Base-by-base conservation (phyloP, 2,329 filamentous ascomycete species). In the Aspergillus neoniger region DNA sequence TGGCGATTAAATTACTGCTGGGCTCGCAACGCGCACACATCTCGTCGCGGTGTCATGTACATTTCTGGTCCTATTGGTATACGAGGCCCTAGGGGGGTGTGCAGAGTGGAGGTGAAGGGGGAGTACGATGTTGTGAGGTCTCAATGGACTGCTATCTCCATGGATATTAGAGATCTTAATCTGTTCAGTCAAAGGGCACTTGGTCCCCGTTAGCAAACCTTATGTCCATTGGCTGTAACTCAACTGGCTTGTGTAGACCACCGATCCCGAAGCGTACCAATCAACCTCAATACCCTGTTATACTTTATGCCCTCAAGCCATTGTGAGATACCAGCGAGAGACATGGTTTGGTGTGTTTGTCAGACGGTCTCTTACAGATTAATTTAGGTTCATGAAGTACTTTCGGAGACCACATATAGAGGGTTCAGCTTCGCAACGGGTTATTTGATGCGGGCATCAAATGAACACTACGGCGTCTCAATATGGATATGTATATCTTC, bases 21-120 rank as follows among this genome's bases (percentile, higher is more conserved):
- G 55, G 58, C 62, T 58, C 63, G 47, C 30, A 60, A 61, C 15
- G 55, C 59, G 25, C 65, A 64, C 32, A 68, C 68, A 41, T 67
- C 70, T 53, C 67, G 61, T n/a, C 72, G 71, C 36, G 74, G 75
- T 15, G 67, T 68, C 14, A 75, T 76, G 60, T 74, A 70, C 38
- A 63, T 77, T n/a, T 56, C 62, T 50, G 75, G 75, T 3, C 73
- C 72, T 12, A 69, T 77, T 23, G 73, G 72, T 6, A 51, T 77
- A 1, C 70, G 67, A 54, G 75, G 75, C 4, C 69, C 72, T 2
- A 67, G 68, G 32, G 75, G 74, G 10, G 69, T 71, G 55, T 76
- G 74, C 58, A 70, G 74, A 55, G 65, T 76, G 55, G 73, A 76
- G 60, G 72, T 76, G 9, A 64, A 63, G 19, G 75, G 72, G 28